phyloP scores from a whole-genome alignment of 2,329 filamentous ascomycete genomes.

The Paecilomyces formosus region DNA sequence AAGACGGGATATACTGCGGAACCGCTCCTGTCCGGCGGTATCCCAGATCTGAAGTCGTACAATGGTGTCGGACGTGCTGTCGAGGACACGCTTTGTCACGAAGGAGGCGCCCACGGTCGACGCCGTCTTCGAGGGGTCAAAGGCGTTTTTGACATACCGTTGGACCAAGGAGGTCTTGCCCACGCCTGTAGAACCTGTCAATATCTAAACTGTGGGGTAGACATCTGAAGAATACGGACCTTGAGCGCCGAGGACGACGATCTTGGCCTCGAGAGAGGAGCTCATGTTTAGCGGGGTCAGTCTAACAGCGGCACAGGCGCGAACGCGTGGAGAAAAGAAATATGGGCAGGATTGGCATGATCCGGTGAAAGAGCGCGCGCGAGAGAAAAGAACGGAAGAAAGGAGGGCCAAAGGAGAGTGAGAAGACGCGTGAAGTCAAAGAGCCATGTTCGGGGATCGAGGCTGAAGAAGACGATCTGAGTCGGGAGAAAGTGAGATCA shows the following conservation, averaged over 20 bases:
- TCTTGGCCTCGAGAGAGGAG: slow-evolving; percentile 45
- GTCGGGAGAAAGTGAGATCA: neutral
- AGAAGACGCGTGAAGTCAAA: neutral
- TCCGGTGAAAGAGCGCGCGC: slow-evolving; percentile 11
- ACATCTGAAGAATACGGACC: slow-evolving; percentile 22
- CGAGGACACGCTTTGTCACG: slow-evolving; percentile 70
- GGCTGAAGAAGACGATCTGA: neutral
- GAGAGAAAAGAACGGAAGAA: neutral
- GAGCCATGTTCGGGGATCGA: neutral
- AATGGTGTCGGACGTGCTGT: slow-evolving; percentile 75
- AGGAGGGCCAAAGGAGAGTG: neutral
- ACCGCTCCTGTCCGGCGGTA: slow-evolving; percentile 91
- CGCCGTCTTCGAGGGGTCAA: slow-evolving; percentile 34
- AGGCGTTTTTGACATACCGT: slow-evolving; percentile 41
- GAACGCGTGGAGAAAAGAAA: slow-evolving; percentile 15
- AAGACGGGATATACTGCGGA: slow-evolving; percentile 85
- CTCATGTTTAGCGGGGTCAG: slow-evolving; percentile 27
- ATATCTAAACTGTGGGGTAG: neutral
- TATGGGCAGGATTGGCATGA: slow-evolving; percentile 22
- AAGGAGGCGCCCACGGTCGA: slow-evolving; percentile 77
- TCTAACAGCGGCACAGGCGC: slow-evolving; percentile 16
- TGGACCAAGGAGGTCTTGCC: slow-evolving; percentile 47
- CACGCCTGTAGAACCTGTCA: slow-evolving; percentile 30
- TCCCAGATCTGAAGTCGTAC: slow-evolving; percentile 97
- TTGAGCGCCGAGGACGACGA: slow-evolving; percentile 46